Base-by-base conservation (phyloP, 306 rosid genomes). In the Ochetophila trinervis region DNA sequence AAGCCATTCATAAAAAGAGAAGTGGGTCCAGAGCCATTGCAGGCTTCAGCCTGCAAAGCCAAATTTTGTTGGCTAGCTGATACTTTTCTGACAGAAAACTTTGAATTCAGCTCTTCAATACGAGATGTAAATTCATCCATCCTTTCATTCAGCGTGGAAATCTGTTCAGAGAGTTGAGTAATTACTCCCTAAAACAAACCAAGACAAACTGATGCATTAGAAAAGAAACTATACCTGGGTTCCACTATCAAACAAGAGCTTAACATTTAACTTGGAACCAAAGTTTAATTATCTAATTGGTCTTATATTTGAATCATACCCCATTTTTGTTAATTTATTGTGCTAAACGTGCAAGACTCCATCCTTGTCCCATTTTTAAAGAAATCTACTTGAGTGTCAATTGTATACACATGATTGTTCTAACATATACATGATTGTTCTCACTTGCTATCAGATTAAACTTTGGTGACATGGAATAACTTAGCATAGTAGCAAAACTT, bases 41-140 rank as follows among this genome's bases (percentile, higher is more conserved):
- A 62, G 36, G 87, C 76, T 59, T 93, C 96, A 17, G 91, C 69
- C 71, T 79, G 99, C 78, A 79, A 30, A 69, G 93, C 82, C 83
- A 93, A 70, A 77, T 90, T 93, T 64, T 88, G 99, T 70, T 93
- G 99, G 82, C 99, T 90, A 44, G 86, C 81, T 30, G 89, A 83
- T 50, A 50, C 78, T 76, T 66, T 83, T 71, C 70, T 76, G 22
- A 32, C 11, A 27, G 83, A 62, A 45, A 90, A 71, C 82, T 90
- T 93, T 23, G 91, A 79, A 79, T 84, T 93, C 71, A 93, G 69
- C 72, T 93, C 96, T 72, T 90, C 99, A 53, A 93, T 87, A 53
- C 97, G 94, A 55, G 97, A 79, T 47, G 97, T 90, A 79, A 93
- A 90, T 70, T 90, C 99, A 54, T 93, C 99, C 96, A 93, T 90